phyloP scores from a whole-genome alignment of 441 rosid species.

The Erodium chrysanthum region DNA sequence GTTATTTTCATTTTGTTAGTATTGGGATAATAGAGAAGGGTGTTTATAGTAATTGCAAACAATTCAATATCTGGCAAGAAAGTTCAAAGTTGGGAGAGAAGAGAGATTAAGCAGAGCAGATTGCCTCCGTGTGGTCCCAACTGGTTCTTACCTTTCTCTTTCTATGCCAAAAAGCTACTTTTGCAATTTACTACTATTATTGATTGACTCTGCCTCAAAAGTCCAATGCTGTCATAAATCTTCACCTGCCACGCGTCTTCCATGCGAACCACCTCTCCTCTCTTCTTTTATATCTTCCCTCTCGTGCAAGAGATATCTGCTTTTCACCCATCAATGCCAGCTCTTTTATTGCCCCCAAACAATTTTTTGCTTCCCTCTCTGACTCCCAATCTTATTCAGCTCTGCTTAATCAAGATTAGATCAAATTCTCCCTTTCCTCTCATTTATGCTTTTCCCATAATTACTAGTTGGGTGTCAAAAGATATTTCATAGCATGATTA shows the following conservation, averaged over 20 bases:
- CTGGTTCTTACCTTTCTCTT: slow-evolving; percentile 5
- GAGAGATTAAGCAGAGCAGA: too few relatives aligned
- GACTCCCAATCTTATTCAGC: not conserved
- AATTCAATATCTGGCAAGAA: not conserved
- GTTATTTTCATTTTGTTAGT: not conserved
- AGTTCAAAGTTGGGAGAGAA: too few relatives aligned
- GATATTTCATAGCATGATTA: too few relatives aligned
- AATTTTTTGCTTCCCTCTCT: not conserved
- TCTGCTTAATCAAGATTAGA: not conserved
- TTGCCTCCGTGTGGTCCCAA: slow-evolving; percentile 6
- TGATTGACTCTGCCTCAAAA: slow-evolving; percentile 5
- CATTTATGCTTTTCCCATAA: not conserved
- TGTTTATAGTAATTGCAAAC: not conserved
- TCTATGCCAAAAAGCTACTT: slow-evolving; percentile 9
- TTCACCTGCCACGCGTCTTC: slow-evolving; percentile 6
- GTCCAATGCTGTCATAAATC: slow-evolving; percentile 6
- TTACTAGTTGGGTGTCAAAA: too few relatives aligned
- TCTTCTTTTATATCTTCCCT: not conserved
- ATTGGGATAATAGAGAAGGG: not conserved
- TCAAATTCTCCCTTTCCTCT: not conserved
- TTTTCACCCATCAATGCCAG: slow-evolving; percentile 5
- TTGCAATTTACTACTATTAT: slow-evolving; percentile 3
- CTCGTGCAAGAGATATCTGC: not conserved
- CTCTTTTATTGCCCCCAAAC: not conserved
- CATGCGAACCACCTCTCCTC: not conserved